Evolutionary conservation across 2,329 filamentous ascomycete genomes (phyloP).

Genomic region (Pezicula radicicola): DNA sequence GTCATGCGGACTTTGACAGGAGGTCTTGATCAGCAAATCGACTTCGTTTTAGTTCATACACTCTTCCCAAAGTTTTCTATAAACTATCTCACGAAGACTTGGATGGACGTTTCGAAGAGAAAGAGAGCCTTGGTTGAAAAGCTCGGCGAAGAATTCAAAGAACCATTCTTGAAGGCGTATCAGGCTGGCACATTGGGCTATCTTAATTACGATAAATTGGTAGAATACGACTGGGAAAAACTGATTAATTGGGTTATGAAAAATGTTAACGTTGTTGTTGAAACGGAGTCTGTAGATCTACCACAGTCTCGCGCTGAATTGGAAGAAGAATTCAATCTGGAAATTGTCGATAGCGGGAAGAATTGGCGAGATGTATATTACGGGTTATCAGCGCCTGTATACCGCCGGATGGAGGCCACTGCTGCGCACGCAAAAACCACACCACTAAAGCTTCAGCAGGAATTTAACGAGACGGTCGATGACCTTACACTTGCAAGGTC

Average conservation of each 20-base stretch:
- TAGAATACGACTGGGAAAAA: slow-evolving; percentile 64
- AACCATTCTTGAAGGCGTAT: slow-evolving; percentile 64
- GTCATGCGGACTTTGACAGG: slow-evolving; percentile 56
- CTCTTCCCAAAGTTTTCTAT: slow-evolving; percentile 53
- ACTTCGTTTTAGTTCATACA: slow-evolving; percentile 57
- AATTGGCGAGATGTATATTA: slow-evolving; percentile 59
- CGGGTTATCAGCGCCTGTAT: slow-evolving; percentile 44
- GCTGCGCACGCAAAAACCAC: slow-evolving; percentile 45
- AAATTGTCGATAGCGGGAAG: slow-evolving; percentile 24
- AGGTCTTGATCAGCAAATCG: slow-evolving; percentile 55
- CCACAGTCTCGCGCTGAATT: slow-evolving; percentile 45
- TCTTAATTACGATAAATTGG: slow-evolving; percentile 61
- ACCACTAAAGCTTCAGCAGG: slow-evolving; percentile 17
- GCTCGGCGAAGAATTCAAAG: slow-evolving; percentile 61
- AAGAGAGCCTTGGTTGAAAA: slow-evolving; percentile 51
- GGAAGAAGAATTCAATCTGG: slow-evolving; percentile 33
- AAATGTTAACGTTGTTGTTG: slow-evolving; percentile 31
- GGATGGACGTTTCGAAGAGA: slow-evolving; percentile 49
- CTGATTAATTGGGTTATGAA: slow-evolving; percentile 66
- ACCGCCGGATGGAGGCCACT: slow-evolving; percentile 21
- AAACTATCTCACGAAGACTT: slow-evolving; percentile 51
- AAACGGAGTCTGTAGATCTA: slow-evolving; percentile 41
- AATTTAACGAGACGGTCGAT: slow-evolving; percentile 20
- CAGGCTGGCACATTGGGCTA: slow-evolving; percentile 55
- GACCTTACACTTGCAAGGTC: slow-evolving; percentile 46